A percentile compares a stretch with the other conserved stretches of the same genome.
Evolutionary conservation across 148 eudicot species (phyloP).

Genomic region (Vaccinium darrowii): DNA sequence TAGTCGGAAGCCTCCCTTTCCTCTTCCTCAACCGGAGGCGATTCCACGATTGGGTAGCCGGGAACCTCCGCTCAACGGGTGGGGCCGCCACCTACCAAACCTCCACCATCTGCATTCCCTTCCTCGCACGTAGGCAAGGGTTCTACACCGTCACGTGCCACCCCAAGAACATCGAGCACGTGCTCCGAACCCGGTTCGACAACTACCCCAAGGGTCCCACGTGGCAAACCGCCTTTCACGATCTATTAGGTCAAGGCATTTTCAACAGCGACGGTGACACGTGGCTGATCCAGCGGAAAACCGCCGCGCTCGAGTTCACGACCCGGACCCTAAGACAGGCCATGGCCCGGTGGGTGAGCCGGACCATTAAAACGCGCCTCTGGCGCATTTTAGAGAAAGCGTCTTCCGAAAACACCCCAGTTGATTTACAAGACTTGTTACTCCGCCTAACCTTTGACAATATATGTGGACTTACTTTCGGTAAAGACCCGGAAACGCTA

Average conservation of each 20-base stretch:
- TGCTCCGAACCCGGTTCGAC: constrained; percentile 75
- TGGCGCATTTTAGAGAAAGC: constrained; percentile 71
- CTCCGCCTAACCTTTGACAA: constrained; percentile 75
- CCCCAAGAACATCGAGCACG: constrained; percentile 80
- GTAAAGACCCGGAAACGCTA: constrained; percentile 78
- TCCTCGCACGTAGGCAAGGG: constrained; percentile 66
- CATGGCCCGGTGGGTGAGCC: constrained; percentile 89
- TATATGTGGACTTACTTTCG: constrained; percentile 83
- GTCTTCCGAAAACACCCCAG: constrained; percentile 29
- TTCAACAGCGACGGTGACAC: constrained; percentile 83
- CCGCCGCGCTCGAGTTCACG: constrained; percentile 88
- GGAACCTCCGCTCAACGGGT: constrained; percentile 53
- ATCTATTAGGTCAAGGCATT: constrained; percentile 79
- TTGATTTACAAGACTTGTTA: constrained; percentile 67
- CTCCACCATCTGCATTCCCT: constrained; percentile 68
- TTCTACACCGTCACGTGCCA: constrained; percentile 82
- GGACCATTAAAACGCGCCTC: constrained; percentile 65
- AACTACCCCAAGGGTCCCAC: constrained; percentile 88
- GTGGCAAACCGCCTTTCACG: constrained; percentile 85
- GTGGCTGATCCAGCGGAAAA: constrained; percentile 81
- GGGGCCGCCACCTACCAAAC: constrained; percentile 76
- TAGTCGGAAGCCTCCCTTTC: constrained; percentile 67
- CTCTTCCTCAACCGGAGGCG: constrained; percentile 59
- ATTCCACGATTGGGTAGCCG: constrained; percentile 76
- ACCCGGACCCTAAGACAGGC: constrained; percentile 81